A percentile compares a stretch with the other conserved stretches of the same genome.
Evolutionary conservation across 148 eudicot genomes (phyloP).

Genomic region (Camellia japonica): DNA sequence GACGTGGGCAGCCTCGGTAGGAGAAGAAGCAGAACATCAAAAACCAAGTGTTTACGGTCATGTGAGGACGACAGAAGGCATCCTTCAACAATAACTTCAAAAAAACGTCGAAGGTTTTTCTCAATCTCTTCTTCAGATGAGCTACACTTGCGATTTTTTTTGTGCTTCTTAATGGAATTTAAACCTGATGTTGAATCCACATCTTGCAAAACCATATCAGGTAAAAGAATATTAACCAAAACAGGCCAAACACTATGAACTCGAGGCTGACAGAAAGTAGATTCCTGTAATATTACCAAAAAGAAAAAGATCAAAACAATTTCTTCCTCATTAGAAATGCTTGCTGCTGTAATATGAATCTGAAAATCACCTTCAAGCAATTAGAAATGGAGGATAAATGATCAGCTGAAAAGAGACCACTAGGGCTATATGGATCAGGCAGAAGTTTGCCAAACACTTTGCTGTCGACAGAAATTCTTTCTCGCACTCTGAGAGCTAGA

Average conservation of each 20-base stretch:
- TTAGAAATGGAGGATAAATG: constrained; percentile 57
- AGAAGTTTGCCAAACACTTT: constrained; percentile 57
- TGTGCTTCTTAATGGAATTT: constrained; percentile 65
- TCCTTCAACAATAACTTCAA: constrained; percentile 71
- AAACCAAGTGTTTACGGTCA: constrained; percentile 86
- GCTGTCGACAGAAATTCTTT: constrained; percentile 53
- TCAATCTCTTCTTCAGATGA: constrained; percentile 75
- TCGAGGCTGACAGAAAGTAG: constrained; percentile 91
- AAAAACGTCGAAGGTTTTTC: constrained; percentile 58
- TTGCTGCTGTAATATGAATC: not conserved
- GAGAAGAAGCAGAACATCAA: constrained; percentile 73
- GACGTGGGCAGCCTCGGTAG: constrained; percentile 88
- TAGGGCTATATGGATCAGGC: constrained; percentile 69
- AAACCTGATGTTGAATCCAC: constrained; percentile 44
- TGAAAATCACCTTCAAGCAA: constrained; percentile 69
- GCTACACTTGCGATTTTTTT: constrained; percentile 66
- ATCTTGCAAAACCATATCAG: constrained; percentile 57
- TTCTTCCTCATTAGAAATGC: not conserved
- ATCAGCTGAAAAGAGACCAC: constrained; percentile 53
- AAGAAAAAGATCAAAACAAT: constrained; percentile 2
- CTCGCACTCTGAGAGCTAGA: constrained; percentile 64
- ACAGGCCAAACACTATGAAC: constrained; percentile 89
- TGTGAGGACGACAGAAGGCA: constrained; percentile 79
- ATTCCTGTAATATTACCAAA: constrained; percentile 53
- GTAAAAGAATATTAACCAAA: constrained; percentile 61